Evolutionary conservation across 129 eudicot genomes (phyloP), one percentile per base, ranked within the genome.

Genomic region (Flaveria bidentis): DNA sequence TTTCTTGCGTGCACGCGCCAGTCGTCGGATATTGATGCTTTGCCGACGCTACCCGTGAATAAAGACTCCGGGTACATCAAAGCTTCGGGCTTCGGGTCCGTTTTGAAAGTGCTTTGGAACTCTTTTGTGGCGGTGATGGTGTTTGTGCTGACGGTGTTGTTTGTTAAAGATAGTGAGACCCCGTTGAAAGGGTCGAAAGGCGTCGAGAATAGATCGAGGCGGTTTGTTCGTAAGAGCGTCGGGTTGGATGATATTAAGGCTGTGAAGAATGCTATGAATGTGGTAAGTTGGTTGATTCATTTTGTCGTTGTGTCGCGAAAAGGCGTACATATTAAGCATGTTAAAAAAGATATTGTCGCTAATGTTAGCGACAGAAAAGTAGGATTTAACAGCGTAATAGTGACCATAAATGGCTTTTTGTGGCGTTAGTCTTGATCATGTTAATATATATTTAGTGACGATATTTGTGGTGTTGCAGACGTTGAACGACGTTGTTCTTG

Each of bases 401-500:
- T 0, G 8, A 36, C 41, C 50, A 41, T 4, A 41, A 18, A 66
- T 15, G 18, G n/a, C 17, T 49, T 49, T 49, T 49, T 49, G 53
- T 49, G 15, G 15, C n/a, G 17, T 17, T 49, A 1, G 16, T 17
- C 61, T 55, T 16, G 13, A 18, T 18, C 61, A 18, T 55, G 61
- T 18, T 11, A 7, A 55, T 18, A 55, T 12, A 18, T 2, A 14
- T 4, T 55, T 12, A 78, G 14, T 8, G 20, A 73, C 39, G 28
- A 56, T 9, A 44, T 39, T 64, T 12, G 55, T 55, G 20, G 20
- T 56, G 18, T 73, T 57, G 74, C 72, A 86, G 87, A 86, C 87
- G 14, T 9, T 83, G 45, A 86, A 86, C 45, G 90, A 86, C 23
- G 87, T 86, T 13, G 84, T 83, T 13, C 75, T 86, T 46, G 89